Percentiles rank a stretch among this genome's conserved stretches.
phyloP scores from a whole-genome alignment of 2,329 filamentous ascomycete species.

The Aspergillus texensis region DNA sequence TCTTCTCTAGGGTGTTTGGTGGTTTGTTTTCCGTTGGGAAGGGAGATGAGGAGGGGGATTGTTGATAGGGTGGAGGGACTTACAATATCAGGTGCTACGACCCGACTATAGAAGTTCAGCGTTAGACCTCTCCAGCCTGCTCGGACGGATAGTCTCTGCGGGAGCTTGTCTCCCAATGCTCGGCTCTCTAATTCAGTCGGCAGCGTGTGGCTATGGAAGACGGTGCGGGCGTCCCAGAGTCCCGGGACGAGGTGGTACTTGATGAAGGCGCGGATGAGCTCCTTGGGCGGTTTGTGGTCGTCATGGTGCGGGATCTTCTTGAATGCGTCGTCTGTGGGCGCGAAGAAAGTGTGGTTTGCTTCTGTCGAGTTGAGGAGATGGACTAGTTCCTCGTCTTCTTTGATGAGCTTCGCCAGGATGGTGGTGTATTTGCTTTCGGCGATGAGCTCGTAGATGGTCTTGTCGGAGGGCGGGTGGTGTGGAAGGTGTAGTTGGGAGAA shows the following conservation, averaged over 20 bases:
- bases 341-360: constrained; percentile 78
- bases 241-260: constrained; percentile 75
- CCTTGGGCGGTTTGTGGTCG: constrained; percentile 63
- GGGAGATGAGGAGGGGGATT: not conserved
- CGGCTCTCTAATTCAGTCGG: constrained; percentile 66
- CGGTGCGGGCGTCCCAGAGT: constrained; percentile 64
- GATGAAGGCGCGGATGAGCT: constrained; percentile 69
- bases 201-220: constrained; percentile 74
- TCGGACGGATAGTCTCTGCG: constrained; percentile 73
- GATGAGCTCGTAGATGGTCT: constrained; percentile 81
- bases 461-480: constrained; percentile 55
- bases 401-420: constrained; percentile 74
- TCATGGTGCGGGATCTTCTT: constrained; percentile 58
- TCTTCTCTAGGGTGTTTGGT: not conserved
- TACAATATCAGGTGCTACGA: constrained; percentile 72
- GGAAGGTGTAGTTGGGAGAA: constrained; percentile 11
- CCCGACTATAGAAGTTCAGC: constrained; percentile 75
- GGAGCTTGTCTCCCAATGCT: constrained; percentile 60
- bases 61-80: constrained; percentile 12
- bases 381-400: constrained; percentile 72
- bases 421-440: constrained; percentile 74
- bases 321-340: constrained; percentile 77
- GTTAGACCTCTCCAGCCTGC: constrained; percentile 65
- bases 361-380: constrained; percentile 72
- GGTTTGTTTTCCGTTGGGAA: not conserved